Evolutionary conservation across 2,329 filamentous ascomycete genomes (phyloP).

Genomic region (Cytospora paraplurivora): DNA sequence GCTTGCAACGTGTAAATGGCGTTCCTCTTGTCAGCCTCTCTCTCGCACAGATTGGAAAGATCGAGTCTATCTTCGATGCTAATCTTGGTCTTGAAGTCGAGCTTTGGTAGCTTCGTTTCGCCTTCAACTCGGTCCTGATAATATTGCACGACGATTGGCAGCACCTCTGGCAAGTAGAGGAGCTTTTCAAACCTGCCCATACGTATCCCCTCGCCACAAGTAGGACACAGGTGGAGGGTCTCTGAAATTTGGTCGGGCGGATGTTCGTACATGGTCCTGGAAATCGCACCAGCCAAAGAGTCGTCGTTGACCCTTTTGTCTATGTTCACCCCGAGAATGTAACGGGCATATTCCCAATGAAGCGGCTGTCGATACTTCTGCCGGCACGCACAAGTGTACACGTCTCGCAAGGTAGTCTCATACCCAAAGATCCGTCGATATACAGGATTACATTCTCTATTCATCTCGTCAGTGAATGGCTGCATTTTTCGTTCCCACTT

Average conservation of each 20-base stretch:
- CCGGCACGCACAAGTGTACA: not conserved
- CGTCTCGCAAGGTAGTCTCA: not conserved
- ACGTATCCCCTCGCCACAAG: not conserved
- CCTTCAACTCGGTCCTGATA: rapidly evolving
- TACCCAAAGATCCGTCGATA: not conserved
- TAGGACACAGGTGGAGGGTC: no score
- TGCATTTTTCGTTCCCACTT: not conserved
- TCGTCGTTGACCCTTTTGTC: not conserved
- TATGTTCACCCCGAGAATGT: not conserved
- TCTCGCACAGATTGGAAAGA: slow-evolving; percentile 4
- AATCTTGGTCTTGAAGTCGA: not conserved
- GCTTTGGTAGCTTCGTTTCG: not conserved
- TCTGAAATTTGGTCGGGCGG: rapidly evolving
- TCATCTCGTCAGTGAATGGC: not conserved
- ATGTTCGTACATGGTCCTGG: not conserved
- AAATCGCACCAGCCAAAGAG: not conserved
- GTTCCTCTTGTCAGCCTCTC: not conserved
- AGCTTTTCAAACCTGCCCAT: not conserved
- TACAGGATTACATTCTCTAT: not conserved
- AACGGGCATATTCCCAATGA: not conserved
- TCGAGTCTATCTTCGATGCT: not conserved
- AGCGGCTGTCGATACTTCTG: not conserved
- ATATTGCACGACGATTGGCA: not conserved
- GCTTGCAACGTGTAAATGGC: slow-evolving; percentile 7
- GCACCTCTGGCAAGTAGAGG: slow-evolving; percentile 9